Base-by-base conservation (phyloP, 805 yeast genomes). In the Cyberlindnera amylophila region DNA sequence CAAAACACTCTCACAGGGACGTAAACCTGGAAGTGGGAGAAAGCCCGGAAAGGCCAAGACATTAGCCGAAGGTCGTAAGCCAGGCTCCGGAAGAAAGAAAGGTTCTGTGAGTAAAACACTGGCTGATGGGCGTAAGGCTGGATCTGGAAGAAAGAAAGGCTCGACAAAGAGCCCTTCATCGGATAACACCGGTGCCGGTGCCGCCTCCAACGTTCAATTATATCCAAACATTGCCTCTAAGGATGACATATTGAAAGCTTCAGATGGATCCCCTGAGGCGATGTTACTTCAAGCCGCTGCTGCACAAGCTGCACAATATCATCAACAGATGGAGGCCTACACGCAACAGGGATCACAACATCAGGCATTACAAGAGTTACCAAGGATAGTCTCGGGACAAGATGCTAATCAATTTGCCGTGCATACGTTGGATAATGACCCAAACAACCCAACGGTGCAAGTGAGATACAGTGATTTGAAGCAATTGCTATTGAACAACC, bases 31-130 rank as follows among this genome's bases (percentile, higher is more conserved):
- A 1, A 42, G 51, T 41, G 62, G 62, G 4, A 46, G 62, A 30
- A 58, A 57, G 35, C 59, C 59, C 17, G 62, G 62, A 5, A 50
- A 45, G 30, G 62, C 50, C 2, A 58, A 58, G 42, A 58, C 62
- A 4, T 37, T 58, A 17, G 53, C 57, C 1, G 54, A 57, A 34
- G 62, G 62, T 4, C 47, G 62, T 24, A 58, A 58, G 36, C 55
- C 54, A 3, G 62, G 62, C 0, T 44, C 52, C 15, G 62, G 62
- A 11, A 46, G 62, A 34, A 57, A 57, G 41, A 54, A 52, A 29
- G 62, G 62, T 2, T 45, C 55, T 6, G 41, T 47, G 4, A 46
- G 54, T 9, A 58, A 56, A 35, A 55, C 57, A 3, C 39, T 56
- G 19, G 53, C 52, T 1, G 55, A 49, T 36, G 62, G 60, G 2